Evolutionary conservation across 768 basidiomycete species (phyloP).

Genomic region (Mycena kentingensis): DNA sequence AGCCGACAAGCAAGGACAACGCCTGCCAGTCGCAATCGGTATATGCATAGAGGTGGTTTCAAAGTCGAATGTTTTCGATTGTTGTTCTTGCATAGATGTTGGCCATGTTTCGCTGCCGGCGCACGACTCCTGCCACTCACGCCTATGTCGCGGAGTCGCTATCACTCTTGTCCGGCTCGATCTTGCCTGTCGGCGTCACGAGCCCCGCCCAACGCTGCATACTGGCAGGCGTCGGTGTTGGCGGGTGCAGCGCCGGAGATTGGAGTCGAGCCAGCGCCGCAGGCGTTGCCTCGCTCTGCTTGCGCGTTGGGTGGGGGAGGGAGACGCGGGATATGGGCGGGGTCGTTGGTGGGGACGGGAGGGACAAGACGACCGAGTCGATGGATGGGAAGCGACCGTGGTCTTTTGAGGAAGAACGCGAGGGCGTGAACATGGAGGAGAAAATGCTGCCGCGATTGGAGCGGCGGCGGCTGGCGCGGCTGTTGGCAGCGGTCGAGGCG

Average conservation of each 20-base stretch:
- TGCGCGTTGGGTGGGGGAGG: too few relatives aligned
- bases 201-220: not conserved
- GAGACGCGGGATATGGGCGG: not conserved
- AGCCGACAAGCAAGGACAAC: too few relatives aligned
- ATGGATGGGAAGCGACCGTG: not conserved
- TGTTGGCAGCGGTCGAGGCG: not conserved
- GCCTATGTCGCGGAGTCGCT: too few relatives aligned
- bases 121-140: too few relatives aligned
- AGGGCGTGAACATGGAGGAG: slow-evolving; percentile 1
- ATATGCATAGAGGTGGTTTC: too few relatives aligned
- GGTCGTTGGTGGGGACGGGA: not conserved
- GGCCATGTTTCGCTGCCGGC: too few relatives aligned
- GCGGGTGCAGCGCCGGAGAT: not conserved
- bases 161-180: too few relatives aligned
- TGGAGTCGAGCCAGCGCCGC: not conserved
- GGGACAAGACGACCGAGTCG: not conserved
- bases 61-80: too few relatives aligned
- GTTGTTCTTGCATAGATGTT: too few relatives aligned
- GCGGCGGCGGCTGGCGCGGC: not conserved
- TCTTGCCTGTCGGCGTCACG: not conserved
- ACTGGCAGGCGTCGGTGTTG: not conserved
- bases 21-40: too few relatives aligned
- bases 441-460: not conserved
- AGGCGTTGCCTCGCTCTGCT: not conserved
- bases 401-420: slow-evolving; percentile 2